A percentile compares a stretch with the other conserved stretches of the same genome.
Conservation (phyloP, 441 rosid species). For the Gossypium davidsonii region DNA sequence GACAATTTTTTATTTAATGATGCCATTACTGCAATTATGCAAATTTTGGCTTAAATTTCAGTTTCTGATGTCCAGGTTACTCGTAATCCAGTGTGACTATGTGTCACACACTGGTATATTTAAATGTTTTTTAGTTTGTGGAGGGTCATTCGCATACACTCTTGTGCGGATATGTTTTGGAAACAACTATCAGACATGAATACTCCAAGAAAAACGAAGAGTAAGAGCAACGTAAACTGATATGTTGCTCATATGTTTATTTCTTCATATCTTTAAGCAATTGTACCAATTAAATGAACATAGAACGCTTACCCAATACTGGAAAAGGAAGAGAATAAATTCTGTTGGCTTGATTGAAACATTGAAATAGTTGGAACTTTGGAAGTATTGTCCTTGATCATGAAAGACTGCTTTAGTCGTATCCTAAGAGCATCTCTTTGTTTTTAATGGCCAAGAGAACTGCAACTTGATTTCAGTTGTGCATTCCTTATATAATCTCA, state of each 20-base stretch:
- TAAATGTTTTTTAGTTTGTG: too few species aligned
- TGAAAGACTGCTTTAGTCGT: background rate
- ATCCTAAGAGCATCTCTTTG: background rate
- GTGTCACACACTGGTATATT: too few species aligned
- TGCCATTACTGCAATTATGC: background rate
- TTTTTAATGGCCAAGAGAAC: background rate
- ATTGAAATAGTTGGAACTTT: background rate
- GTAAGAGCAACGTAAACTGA: background rate
- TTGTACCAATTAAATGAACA: background rate
- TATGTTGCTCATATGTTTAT: background rate
- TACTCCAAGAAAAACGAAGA: background rate
- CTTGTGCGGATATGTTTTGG: background rate
- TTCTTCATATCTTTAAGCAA: background rate
- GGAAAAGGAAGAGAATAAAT: background rate
- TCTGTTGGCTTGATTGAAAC: background rate
- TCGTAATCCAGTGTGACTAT: background rate
- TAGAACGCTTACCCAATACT: background rate
- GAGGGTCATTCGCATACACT: background rate
- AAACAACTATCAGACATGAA: background rate
- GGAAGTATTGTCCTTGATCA: background rate
- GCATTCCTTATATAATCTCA: background rate
- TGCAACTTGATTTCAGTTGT: background rate
- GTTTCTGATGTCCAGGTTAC: background rate
- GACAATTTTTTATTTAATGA: background rate
- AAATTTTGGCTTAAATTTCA: background rate